Evolutionary conservation across 768 basidiomycete genomes (phyloP).

Genomic region (Mycena galopus): DNA sequence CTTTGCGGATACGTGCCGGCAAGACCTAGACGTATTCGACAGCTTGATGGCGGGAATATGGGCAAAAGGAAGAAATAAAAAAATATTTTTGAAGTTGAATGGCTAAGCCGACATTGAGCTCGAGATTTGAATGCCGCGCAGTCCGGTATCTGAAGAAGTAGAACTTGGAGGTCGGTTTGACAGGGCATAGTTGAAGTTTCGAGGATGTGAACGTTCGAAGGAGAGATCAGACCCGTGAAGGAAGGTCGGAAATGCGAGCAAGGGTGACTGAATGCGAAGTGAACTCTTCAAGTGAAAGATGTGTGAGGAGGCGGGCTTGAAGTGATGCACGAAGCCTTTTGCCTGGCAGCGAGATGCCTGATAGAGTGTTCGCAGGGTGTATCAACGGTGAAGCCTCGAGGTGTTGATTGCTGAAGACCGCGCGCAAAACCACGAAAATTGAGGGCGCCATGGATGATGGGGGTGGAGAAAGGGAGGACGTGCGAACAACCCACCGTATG

Average conservation of each 20-base stretch:
- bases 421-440: conserved; percentile 3
- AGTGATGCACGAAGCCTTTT: conserved; percentile 7
- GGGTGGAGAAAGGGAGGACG: conserved; percentile 10
- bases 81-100: conserved; percentile 13
- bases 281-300: neutral
- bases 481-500: too few species aligned
- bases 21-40: too few species aligned
- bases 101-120: conserved; percentile 8
- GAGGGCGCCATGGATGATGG: conserved; percentile 8
- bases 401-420: conserved; percentile 1
- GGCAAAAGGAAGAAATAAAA: conserved; percentile 4
- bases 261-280: neutral
- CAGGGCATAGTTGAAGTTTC: neutral
- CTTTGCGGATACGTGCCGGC: too few species aligned
- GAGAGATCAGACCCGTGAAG: conserved; percentile 12
- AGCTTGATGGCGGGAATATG: too few species aligned
- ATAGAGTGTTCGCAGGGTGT: neutral
- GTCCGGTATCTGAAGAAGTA: neutral
- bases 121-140: conserved; percentile 3
- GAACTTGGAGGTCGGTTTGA: conserved; percentile 15
- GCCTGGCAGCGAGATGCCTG: conserved; percentile 8
- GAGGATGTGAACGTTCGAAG: conserved; percentile 13
- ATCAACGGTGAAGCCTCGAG: conserved; percentile 1
- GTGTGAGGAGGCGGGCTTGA: conserved; percentile 7
- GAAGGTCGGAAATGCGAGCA: conserved; percentile 6